Base-by-base conservation (phyloP, 75 land plant species). In the Ceratopteris richardii region DNA sequence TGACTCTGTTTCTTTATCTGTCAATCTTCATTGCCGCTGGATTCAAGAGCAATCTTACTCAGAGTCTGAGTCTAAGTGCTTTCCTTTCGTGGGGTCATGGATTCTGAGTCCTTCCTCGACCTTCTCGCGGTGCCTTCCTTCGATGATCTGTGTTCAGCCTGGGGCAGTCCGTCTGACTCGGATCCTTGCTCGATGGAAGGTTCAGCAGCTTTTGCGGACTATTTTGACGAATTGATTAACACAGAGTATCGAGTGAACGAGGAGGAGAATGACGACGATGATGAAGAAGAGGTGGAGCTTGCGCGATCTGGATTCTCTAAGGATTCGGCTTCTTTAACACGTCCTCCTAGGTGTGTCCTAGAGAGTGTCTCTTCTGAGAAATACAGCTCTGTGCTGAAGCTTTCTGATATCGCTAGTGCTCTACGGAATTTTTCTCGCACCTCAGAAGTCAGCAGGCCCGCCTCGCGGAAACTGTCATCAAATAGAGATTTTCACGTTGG, bases 381-480 rank as follows among this genome's bases (percentile, higher is more conserved):
- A 5, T 46, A 46, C 50, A 46, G 50, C 50, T 46, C 50, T n/a
- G 50, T 46, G 3, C 50, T 46, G 12, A 46, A 46, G 50, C 50
- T 46, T 5, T 46, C 50, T 5, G 50, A n/a, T 21, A 46, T 46
- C 18, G 50, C 50, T 17, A 5, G 12, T 21, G 50, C 50, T 5
- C 50, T 46, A 2, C 22, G 4, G 3, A 46, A 21, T 17, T 46
- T 46, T 17, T 46, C 50, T 17, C 13, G 50, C 50, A 46, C 22
- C 2, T 17, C 14, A 17, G 12, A 5, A 2, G 3, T 6, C 4
- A 2, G 50, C 14, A 2, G 50, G 7, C 37, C 7, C 9, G 37
- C 37, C 37, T 9, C 7, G 3, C 37, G 9, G 37, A 3, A 33
- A 33, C 3, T 3, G 3, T 9, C 37, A 4, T 33, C 37, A 33